Base-by-base conservation (phyloP, 2,329 filamentous ascomycete genomes). In the Ophiostoma sp. region DNA sequence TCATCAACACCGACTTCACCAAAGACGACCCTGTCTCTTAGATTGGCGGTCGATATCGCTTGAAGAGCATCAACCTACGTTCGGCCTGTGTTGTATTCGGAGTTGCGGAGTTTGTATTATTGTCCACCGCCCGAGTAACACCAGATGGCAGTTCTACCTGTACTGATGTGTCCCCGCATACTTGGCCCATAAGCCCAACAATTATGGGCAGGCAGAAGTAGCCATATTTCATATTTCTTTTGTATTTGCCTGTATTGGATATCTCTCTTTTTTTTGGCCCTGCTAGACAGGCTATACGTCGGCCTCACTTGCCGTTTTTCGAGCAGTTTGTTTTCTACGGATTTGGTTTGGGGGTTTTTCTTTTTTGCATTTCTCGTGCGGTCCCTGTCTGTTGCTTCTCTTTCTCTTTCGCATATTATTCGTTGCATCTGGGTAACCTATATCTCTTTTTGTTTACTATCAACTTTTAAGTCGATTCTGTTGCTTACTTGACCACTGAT, bases 1-100 rank as follows among this genome's bases (percentile, higher is more conserved):
- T 72, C n/a, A 45, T 75, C 63, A 74, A 75, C 25, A 74, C 74
- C 22, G 75, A 75, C 59, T 77, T 74, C 57, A 75, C 73, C 1
- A 73, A 68, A 5, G 72, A 52, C n/a, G 25, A 2, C 42, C 59
- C 45, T 2, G n/a, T 50, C 19, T 45, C 25, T 19, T 22, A 31
- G 17, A 19, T 11, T 9, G 11, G 28, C n/a, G 31, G 48, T 15
- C 1, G 42, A 48, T 15, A 48, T 19, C 15, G 15, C 42, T 19
- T 48, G 42, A 4, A 6, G 12, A 19, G 42, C 42, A 48, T 19
- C 42, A 19, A 48, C 42, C 12, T 48, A 15, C 42, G 6, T 19
- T 48, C 15, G 15, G 15, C 19, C 42, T 48, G 15, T 48, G 42
- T 48, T 48, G 15, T 15, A 17, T 6, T 48, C 42, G 42, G 42